A percentile compares a stretch with the other conserved stretches of the same genome.
These are phyloP conservation scores for Aristolochia fimbriata DNA, from an alignment of 164 flowering plant genomes.

Conservation along the genomic window DNA sequence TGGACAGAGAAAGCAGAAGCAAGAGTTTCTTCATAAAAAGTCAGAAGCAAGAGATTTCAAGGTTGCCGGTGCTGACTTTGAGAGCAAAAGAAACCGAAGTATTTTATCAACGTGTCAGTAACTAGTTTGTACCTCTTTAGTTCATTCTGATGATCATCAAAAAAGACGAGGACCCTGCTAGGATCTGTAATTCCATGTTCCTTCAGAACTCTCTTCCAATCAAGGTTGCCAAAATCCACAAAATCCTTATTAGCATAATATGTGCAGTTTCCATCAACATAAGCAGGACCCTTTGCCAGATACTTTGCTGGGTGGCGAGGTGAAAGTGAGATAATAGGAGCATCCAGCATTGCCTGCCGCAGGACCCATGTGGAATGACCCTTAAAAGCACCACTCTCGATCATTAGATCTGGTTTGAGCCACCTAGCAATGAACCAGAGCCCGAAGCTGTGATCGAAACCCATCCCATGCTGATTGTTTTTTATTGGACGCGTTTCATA, in stretches of 20 bases:
- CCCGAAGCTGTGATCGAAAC: conserved; percentile 98
- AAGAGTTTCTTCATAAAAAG: too few relatives aligned
- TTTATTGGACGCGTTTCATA: conserved; percentile 89
- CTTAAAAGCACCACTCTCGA: conserved; percentile 98
- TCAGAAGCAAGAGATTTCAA: not conserved
- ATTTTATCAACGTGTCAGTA: not conserved
- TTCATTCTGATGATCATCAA: conserved; percentile 97
- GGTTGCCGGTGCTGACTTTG: not conserved
- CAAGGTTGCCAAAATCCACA: conserved; percentile 87
- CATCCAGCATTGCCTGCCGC: conserved; percentile 90
- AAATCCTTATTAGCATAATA: conserved; percentile 96
- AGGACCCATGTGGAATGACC: conserved; percentile 99
- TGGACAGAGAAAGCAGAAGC: not conserved
- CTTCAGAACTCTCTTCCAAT: conserved; percentile 66
- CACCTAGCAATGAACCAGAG: conserved; percentile 95
- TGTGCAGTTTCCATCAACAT: conserved; percentile 95
- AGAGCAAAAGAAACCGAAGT: not conserved
- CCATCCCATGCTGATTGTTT: conserved; percentile 96
- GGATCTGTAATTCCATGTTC: conserved; percentile 69
- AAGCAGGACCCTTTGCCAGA: conserved; percentile 92
- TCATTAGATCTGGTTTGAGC: conserved; percentile 91
- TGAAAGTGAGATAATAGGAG: conserved; percentile 60
- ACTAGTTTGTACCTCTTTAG: conserved; percentile 53
- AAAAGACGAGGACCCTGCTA: conserved; percentile 69
- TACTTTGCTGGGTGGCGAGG: conserved; percentile 97